A percentile compares a stretch with the other conserved stretches of the same genome.
Evolutionary conservation across 2,329 filamentous ascomycete genomes (phyloP).

Genomic region (Ilyonectria sp.): DNA sequence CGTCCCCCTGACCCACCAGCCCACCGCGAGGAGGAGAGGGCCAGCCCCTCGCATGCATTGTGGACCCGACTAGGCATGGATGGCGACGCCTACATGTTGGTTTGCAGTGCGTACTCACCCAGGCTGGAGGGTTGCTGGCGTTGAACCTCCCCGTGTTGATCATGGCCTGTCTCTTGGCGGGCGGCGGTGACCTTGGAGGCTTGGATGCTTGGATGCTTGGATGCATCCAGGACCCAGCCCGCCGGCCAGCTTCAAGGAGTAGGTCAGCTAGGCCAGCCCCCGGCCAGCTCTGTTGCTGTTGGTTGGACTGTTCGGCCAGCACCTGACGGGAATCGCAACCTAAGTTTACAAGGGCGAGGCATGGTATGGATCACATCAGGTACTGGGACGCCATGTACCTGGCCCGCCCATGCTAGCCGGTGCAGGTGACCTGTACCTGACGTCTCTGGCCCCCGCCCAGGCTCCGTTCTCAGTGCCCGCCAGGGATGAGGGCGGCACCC

Average conservation of each 20-base stretch:
- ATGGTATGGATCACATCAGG: constrained; percentile 47
- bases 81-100: constrained; percentile 40
- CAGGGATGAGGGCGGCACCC: constrained; percentile 6
- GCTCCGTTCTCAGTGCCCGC: constrained; percentile 18
- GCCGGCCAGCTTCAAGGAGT: not conserved
- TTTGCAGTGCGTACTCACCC: constrained; percentile 30
- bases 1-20: constrained; percentile 30
- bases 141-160: constrained; percentile 24
- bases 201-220: not conserved
- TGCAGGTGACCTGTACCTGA: constrained; percentile 58
- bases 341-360: constrained; percentile 43
- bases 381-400: constrained; percentile 53
- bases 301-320: constrained; percentile 31
- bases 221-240: constrained; percentile 17
- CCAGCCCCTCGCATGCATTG: constrained; percentile 48
- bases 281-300: constrained; percentile 23
- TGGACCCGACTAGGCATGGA: constrained; percentile 41
- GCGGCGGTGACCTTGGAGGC: constrained; percentile 11
- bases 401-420: constrained; percentile 52
- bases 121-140: constrained; percentile 25
- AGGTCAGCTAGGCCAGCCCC: constrained; percentile 14
- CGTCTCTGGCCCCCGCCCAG: constrained; percentile 46
- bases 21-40: constrained; percentile 37
- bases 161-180: constrained; percentile 19
- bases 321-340: constrained; percentile 38